These are phyloP conservation scores for Penicillium diatomitis DNA, from an alignment of 495 filamentous ascomycete genomes.

Conservation along the genomic window DNA sequence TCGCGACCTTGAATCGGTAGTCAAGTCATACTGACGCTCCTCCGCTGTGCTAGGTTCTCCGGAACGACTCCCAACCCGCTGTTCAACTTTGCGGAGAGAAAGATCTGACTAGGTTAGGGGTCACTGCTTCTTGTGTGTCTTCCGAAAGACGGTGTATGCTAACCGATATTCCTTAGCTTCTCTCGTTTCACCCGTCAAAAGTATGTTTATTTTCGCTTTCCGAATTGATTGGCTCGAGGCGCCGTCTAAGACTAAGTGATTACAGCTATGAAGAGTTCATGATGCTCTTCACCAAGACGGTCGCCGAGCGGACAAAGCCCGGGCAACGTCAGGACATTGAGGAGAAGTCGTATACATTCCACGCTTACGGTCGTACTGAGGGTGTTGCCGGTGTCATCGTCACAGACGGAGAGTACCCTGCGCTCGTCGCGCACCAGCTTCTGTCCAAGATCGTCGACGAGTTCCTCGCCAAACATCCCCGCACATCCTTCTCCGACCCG, in stretches of 20 bases:
- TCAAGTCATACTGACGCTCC: background rate
- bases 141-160: background rate
- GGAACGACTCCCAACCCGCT: constrained; percentile 69
- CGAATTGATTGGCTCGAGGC: background rate
- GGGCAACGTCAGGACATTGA: constrained; percentile 87
- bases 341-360: constrained; percentile 69
- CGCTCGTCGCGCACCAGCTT: constrained; percentile 85
- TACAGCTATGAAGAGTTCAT: constrained; percentile 46
- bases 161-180: constrained; percentile 35
- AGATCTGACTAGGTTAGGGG: constrained; percentile 52
- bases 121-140: background rate
- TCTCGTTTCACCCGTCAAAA: constrained; percentile 68
- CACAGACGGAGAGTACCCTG: constrained; percentile 81
- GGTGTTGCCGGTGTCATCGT: constrained; percentile 85
- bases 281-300: constrained; percentile 46
- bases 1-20: background rate
- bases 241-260: constrained; percentile 1
- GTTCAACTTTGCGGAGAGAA: constrained; percentile 72
- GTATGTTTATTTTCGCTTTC: constrained; percentile 25
- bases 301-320: constrained; percentile 75
- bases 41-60: constrained; percentile 52
- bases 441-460: constrained; percentile 89
- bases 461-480: constrained; percentile 74
- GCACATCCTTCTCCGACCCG: constrained; percentile 50
- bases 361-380: constrained; percentile 81